A percentile compares a stretch with the other conserved stretches of the same genome.
phyloP scores from a whole-genome alignment of 2,329 filamentous ascomycete species.

The Cercospora sesami region DNA sequence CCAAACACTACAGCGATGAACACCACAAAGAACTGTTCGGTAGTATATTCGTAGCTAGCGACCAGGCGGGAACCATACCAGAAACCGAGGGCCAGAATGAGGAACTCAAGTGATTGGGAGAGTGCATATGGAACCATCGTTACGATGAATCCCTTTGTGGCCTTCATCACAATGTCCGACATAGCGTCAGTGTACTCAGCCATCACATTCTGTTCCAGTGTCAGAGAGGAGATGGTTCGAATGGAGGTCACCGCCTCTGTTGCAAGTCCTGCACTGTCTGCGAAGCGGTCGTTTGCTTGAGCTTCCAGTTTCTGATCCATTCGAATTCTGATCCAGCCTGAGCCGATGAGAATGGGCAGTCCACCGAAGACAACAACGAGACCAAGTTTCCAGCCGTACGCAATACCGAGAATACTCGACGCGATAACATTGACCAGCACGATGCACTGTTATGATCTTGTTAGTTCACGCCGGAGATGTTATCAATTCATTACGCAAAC shows the following conservation, averaged over 20 bases:
- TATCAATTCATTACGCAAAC: background rate
- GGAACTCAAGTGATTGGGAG: conserved; percentile 39
- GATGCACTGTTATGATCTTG: conserved; percentile 26
- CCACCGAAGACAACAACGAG: conserved; percentile 39
- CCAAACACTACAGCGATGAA: conserved; percentile 66
- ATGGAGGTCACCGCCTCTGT: conserved; percentile 40
- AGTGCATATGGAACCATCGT: conserved; percentile 36
- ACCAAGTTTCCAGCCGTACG: conserved; percentile 42
- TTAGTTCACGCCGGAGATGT: background rate
- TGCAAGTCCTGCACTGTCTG: conserved; percentile 40
- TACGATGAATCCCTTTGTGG: conserved; percentile 25
- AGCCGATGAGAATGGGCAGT: conserved; percentile 38
- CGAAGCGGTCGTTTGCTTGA: conserved; percentile 34
- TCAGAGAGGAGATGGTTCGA: conserved; percentile 39
- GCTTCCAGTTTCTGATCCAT: conserved; percentile 39
- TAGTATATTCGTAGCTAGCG: conserved; percentile 38
- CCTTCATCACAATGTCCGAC: conserved; percentile 30
- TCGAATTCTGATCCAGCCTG: conserved; percentile 39
- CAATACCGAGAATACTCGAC: conserved; percentile 37
- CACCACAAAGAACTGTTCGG: conserved; percentile 55
- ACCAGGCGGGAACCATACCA: conserved; percentile 41
- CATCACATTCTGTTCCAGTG: conserved; percentile 36
- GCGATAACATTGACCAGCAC: conserved; percentile 38
- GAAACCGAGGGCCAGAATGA: conserved; percentile 39
- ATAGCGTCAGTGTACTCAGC: conserved; percentile 35